Conservation (phyloP, 768 basidiomycete species). For the Mrakia frigida region DNA sequence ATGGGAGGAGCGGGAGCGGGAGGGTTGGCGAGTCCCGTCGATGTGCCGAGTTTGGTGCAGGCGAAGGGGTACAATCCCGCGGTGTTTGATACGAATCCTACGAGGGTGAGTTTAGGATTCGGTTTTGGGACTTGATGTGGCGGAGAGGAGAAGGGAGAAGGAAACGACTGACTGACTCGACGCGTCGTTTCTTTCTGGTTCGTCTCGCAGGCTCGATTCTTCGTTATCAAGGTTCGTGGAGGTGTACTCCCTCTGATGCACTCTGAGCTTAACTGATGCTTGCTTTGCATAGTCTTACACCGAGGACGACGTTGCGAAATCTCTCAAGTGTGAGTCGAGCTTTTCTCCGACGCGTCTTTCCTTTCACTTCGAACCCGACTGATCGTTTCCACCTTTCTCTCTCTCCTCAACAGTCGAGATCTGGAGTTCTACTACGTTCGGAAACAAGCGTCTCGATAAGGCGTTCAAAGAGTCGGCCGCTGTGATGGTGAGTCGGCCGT, state of each 20-base stretch:
- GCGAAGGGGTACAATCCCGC: constrained; percentile 87
- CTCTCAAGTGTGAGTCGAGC: constrained; percentile 10
- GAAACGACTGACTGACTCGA: no score
- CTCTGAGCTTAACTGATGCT: no score
- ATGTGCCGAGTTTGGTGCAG: constrained; percentile 76
- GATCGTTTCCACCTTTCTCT: background rate
- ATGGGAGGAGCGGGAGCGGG: constrained; percentile 9
- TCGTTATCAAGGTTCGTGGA: constrained; percentile 99
- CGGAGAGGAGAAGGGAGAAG: no score
- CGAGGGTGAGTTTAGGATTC: constrained; percentile 55
- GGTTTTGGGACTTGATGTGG: background rate
- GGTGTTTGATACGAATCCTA: constrained; percentile 72
- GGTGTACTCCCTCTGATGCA: no score
- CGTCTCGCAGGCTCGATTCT: constrained; percentile 73
- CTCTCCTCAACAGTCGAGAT: constrained; percentile 69
- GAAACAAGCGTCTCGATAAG: constrained; percentile 94
- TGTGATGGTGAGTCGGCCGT: constrained; percentile 42
- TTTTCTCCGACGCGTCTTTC: background rate
- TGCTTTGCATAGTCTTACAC: no score
- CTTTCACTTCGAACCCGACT: no score
- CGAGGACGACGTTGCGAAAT: constrained; percentile 41
- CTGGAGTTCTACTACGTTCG: constrained; percentile 94
- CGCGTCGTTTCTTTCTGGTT: background rate
- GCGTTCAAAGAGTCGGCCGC: constrained; percentile 93
- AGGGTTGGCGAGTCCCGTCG: constrained; percentile 53